Evolutionary conservation across 106 monocot species (phyloP), one percentile per base, ranked within the genome.

Genomic region (Platanthera guangdongensis): DNA sequence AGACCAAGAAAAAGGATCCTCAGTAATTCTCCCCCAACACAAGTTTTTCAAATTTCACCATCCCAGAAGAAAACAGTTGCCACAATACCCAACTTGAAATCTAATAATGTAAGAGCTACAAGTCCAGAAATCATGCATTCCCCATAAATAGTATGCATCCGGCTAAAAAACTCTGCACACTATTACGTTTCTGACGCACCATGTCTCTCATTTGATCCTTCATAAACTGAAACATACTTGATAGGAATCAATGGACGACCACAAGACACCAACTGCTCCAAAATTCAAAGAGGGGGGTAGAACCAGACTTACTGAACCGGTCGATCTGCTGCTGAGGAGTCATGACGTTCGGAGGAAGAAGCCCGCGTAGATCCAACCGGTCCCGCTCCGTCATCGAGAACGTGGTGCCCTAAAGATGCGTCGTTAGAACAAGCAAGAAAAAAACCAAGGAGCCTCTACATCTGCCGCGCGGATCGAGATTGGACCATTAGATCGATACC

Each of bases 351-450:
- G 97, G 97, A 54, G 94, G 97, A 68, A 99, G 90, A 73, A 99
- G 86, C n/a, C 94, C 97, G 0, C 97, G 85, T 10, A 97, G 90
- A 83, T 94, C 91, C 60, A 99, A 78, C 39, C 94, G 85, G 76
- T 99, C 92, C 79, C 97, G 79, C 90, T 99, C 97, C 50, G 97
- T 99, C 82, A 92, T 86, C 25, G 94, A 84, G 81, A 99, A 99
- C 46, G 86, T 91, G 8, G 97, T 99, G 19, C 97, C 94, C 94
- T 99, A 51, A 74, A 50, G 15, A 16, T 28, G 50, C 47, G 3
- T 6, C 55, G 10, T 7, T 49, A 53, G n/a, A 9, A 30, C 19
- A 55, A 32, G n/a, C 12, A 22, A 76, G 6, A 73, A 68, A 73
- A 8, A 9, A 6, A 14, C 14, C 15, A 70, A 70, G 13, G 47